Base-by-base conservation (phyloP, 768 basidiomycete genomes). In the Pisolithus marmoratus region DNA sequence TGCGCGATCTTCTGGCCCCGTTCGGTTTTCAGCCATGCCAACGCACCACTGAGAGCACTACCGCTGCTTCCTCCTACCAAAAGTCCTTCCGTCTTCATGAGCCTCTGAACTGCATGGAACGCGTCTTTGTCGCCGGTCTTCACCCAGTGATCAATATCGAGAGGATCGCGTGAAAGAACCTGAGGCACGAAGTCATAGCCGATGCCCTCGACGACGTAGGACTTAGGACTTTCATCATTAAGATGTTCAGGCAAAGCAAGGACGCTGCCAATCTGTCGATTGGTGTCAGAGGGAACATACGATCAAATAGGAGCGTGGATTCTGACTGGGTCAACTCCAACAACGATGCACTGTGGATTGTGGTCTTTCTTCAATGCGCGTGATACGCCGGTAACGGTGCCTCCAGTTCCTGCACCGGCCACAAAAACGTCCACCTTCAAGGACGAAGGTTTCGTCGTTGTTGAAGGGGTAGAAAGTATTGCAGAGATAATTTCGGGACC, bases 41-140 rank as follows among this genome's bases (percentile, higher is more conserved):
- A 62, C 5, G 90, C 80, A 41, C 88, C 92, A 23, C 83, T 78
- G 37, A 98, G 71, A 0, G 87, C 83, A 63, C 89, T 91, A 0
- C 96, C 96, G 58, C 87, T 90, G 63, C 90, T 94, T 2, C 96
- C 96, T 7, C 96, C 96, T 3, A 96, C 87, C 2, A 99, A 76
- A 8, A 98, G 77, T 1, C 90, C 94, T 70, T 97, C 95, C 29
- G 72, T 77, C 48, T 83, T 79, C 81, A 96, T 96, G 23, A 96
- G 64, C 31, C 74, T 67, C 53, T 85, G 77, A 7, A 91, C 87
- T 15, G 84, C 83, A 8, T 74, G 75, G 60, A 94, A 96, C 0
- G 93, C 77, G 41, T 90, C 87, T 3, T 84, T 75, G 59, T 98
- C 96, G 1, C 70, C 73, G 0, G 86, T 85, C 77, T 97, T 98